Percentiles rank a stretch among this genome's conserved stretches.
phyloP scores from a whole-genome alignment of 148 eudicot species.

The Rhododendron kiyosumense region DNA sequence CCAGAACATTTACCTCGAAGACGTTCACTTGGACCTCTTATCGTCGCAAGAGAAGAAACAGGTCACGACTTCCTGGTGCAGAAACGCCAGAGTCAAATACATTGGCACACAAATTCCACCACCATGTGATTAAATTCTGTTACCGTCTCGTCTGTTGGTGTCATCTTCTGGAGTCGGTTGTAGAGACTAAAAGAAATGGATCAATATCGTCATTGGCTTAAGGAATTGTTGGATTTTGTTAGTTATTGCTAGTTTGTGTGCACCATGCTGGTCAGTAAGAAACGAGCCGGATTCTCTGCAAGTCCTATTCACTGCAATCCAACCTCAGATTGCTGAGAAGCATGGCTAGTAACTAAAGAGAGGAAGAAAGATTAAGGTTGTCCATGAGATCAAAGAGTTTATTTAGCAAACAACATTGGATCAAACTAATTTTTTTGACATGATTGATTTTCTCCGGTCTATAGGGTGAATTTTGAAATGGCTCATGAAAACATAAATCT shows the following conservation, averaged over 20 bases:
- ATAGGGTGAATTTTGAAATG: too few species aligned
- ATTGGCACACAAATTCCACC: slow-evolving; percentile 53
- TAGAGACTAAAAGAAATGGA: not conserved
- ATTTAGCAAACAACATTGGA: too few species aligned
- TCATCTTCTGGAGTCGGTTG: not conserved
- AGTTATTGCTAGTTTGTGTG: not conserved
- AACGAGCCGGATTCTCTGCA: not conserved
- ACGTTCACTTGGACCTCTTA: slow-evolving; percentile 35
- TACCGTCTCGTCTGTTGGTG: not conserved
- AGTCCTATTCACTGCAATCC: not conserved
- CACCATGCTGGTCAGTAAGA: not conserved
- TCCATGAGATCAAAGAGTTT: not conserved
- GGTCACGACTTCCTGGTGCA: slow-evolving; percentile 31
- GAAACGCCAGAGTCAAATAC: slow-evolving; percentile 39
- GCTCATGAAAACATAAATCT: too few species aligned
- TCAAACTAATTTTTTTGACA: too few species aligned
- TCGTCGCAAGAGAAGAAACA: slow-evolving; percentile 18
- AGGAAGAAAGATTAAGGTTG: not conserved
- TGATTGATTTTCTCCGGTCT: too few species aligned
- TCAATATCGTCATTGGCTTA: not conserved
- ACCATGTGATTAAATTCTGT: slow-evolving; percentile 25
- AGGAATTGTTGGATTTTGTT: not conserved
- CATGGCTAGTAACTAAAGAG: not conserved
- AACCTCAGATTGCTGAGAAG: not conserved
- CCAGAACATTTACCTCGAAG: slow-evolving; percentile 38